These are phyloP conservation scores for Umbilicus rupestris DNA, from an alignment of 164 flowering plant genomes.

Conservation along the genomic window DNA sequence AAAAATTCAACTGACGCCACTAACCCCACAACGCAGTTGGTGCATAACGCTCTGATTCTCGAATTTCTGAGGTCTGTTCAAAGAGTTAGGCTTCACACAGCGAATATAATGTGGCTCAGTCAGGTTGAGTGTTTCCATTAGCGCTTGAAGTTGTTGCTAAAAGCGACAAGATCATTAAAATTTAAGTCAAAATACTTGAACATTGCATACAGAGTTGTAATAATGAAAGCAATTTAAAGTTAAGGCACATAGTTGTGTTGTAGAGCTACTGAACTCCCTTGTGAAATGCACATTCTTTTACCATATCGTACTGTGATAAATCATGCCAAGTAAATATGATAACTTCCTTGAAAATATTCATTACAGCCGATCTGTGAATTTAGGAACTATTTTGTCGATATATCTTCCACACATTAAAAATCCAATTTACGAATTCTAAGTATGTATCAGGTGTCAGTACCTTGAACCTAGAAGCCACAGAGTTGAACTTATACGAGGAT, in stretches of 20 bases:
- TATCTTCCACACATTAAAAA: background rate
- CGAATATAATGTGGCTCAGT: constrained; percentile 98
- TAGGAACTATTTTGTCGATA: background rate
- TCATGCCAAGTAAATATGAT: background rate
- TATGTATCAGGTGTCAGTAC: constrained; percentile 22
- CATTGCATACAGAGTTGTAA: background rate
- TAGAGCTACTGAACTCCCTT: background rate
- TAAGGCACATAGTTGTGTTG: background rate
- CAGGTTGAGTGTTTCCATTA: constrained; percentile 87
- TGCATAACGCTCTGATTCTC: constrained; percentile 82
- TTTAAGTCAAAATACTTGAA: background rate
- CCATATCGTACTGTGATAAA: background rate
- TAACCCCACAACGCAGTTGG: constrained; percentile 97
- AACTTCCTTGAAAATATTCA: background rate
- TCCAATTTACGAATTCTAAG: background rate
- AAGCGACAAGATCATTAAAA: constrained; percentile 13
- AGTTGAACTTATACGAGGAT: constrained; percentile 95
- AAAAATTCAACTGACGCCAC: constrained; percentile 13
- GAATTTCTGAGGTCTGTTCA: constrained; percentile 77
- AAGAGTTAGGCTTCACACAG: constrained; percentile 95
- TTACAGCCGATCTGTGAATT: background rate
- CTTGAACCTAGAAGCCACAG: constrained; percentile 92
- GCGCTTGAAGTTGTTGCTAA: constrained; percentile 98
- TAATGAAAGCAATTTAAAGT: background rate
- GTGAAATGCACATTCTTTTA: background rate